Evolutionary conservation across 1,284 basidiomycete genomes (phyloP).

Genomic region (Trametes hirsuta): DNA sequence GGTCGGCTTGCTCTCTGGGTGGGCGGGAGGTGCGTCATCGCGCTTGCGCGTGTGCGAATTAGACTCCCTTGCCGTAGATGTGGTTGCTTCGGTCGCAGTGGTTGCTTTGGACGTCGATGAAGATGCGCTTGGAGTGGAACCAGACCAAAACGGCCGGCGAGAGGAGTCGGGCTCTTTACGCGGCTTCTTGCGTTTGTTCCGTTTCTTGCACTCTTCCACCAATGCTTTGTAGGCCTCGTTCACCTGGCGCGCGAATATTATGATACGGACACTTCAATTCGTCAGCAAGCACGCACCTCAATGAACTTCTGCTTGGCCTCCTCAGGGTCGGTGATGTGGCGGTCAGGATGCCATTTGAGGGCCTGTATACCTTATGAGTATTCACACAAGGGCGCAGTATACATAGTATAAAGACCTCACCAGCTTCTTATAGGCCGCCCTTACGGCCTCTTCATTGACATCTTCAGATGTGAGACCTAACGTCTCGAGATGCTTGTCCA

Average conservation of each 20-base stretch:
- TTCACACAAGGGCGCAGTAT: not conserved
- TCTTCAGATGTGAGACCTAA: slow-evolving; percentile 32
- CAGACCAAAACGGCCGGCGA: slow-evolving; percentile 17
- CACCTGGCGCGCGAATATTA: slow-evolving; percentile 23
- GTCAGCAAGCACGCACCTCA: slow-evolving; percentile 48
- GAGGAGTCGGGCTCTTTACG: slow-evolving; percentile 14
- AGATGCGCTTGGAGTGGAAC: slow-evolving; percentile 23
- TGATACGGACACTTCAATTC: not conserved
- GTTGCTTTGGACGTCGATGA: slow-evolving; percentile 15
- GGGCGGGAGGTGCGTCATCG: slow-evolving; percentile 2
- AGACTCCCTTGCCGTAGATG: slow-evolving; percentile 13
- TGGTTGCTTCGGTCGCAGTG: slow-evolving; percentile 15
- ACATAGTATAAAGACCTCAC: slow-evolving; percentile 41
- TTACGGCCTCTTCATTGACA: slow-evolving; percentile 73
- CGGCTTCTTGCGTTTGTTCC: slow-evolving; percentile 20
- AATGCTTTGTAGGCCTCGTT: slow-evolving; percentile 34
- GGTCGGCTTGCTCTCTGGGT: slow-evolving; percentile 5
- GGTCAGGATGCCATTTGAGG: slow-evolving; percentile 91
- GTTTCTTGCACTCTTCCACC: slow-evolving; percentile 23
- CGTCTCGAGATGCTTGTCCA: slow-evolving; percentile 30
- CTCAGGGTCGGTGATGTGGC: slow-evolving; percentile 62
- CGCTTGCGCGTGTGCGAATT: slow-evolving; percentile 3
- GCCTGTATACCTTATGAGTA: slow-evolving; percentile 50
- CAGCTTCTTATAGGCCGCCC: slow-evolving; percentile 84
- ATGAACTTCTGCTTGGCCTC: slow-evolving; percentile 75